phyloP scores from a whole-genome alignment of 352 stramenopile genomes.

The Thalassiosira oceanica region DNA sequence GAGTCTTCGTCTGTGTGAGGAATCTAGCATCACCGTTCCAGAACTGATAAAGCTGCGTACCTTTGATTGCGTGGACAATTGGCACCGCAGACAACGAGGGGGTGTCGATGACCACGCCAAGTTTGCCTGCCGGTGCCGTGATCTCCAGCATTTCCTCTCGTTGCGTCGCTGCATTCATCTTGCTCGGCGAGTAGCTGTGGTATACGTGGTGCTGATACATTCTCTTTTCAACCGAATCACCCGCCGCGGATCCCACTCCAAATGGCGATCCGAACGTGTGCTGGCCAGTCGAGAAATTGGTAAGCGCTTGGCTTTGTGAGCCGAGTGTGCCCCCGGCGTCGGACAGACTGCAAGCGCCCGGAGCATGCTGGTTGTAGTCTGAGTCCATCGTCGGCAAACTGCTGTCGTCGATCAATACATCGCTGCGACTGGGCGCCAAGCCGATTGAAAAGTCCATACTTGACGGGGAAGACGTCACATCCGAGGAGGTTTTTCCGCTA shows the following conservation, averaged over 20 bases:
- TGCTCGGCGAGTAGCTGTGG: not conserved
- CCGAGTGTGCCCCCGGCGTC: constrained; percentile 41
- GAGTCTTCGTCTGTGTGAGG: constrained; percentile 77
- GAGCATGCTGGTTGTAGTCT: constrained; percentile 33
- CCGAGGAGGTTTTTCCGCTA: too few relatives aligned
- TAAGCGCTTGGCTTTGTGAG: constrained; percentile 16
- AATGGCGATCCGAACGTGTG: constrained; percentile 6
- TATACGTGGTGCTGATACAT: constrained; percentile 5
- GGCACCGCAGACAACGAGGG: constrained; percentile 52
- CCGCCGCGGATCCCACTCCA: not conserved
- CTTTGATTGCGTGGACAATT: too few relatives aligned
- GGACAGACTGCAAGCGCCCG: constrained; percentile 27
- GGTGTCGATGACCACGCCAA: constrained; percentile 79
- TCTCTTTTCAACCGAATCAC: not conserved
- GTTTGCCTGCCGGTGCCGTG: constrained; percentile 66
- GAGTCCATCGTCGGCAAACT: constrained; percentile 51
- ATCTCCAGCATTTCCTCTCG: constrained; percentile 72
- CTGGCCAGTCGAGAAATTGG: constrained; percentile 12
- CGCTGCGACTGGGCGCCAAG: too few relatives aligned
- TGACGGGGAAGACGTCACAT: too few relatives aligned
- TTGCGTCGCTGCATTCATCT: not conserved
- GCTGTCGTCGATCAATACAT: not conserved
- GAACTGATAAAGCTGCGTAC: too few relatives aligned
- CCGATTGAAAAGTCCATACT: too few relatives aligned
- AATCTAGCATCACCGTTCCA: too few relatives aligned